phyloP scores from a whole-genome alignment of 2,329 filamentous ascomycete genomes.

The Apiospora hydei region DNA sequence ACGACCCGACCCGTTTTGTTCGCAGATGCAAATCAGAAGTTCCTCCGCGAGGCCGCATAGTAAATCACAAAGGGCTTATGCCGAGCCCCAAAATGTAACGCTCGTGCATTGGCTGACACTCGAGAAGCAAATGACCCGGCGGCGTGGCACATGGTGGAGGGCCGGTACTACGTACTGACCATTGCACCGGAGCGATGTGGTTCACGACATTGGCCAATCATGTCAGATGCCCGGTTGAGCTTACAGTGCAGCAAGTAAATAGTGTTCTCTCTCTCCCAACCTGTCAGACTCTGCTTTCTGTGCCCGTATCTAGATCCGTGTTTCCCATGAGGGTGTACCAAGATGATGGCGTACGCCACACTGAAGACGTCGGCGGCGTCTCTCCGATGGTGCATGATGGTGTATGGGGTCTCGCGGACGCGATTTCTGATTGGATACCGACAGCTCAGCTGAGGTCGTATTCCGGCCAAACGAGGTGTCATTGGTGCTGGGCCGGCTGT shows the following conservation, averaged over 20 bases:
- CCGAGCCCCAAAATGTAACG: neutral
- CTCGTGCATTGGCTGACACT: neutral
- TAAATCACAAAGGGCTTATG: neutral
- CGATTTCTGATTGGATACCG: conserved; percentile 6
- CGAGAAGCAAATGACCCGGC: conserved; percentile 4
- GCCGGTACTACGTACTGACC: neutral
- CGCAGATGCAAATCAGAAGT: neutral
- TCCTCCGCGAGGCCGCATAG: neutral
- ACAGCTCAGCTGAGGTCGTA: neutral
- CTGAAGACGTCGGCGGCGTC: neutral
- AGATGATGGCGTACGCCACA: neutral
- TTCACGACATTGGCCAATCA: neutral
- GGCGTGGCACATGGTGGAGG: neutral
- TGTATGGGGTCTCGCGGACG: neutral
- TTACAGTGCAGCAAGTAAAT: neutral
- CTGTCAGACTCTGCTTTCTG: neutral
- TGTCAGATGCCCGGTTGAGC: neutral
- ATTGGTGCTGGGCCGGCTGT: neutral
- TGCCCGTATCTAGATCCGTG: neutral
- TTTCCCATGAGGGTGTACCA: neutral
- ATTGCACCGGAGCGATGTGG: neutral
- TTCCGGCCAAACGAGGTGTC: neutral
- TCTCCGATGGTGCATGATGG: neutral
- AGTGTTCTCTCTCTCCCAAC: neutral
- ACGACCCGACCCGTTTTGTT: neutral